phyloP scores from a whole-genome alignment of 805 yeast genomes.

The Starmerella lactis-condensi region DNA sequence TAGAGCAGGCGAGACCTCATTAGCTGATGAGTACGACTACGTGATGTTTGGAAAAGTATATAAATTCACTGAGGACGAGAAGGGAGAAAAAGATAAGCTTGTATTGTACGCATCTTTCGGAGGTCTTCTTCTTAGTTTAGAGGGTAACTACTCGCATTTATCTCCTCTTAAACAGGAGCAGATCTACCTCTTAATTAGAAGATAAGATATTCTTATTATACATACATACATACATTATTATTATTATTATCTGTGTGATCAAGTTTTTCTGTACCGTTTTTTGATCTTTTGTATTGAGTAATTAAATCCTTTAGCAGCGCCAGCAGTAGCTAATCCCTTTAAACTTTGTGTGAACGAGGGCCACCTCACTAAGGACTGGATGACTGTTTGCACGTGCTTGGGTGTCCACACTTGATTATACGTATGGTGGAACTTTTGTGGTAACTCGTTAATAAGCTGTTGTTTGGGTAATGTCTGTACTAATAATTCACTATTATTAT shows the following conservation, averaged over 20 bases:
- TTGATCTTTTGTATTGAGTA: slow-evolving; percentile 16
- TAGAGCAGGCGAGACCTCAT: slow-evolving; percentile 58
- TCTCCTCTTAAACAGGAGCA: slow-evolving; percentile 84
- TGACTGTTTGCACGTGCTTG: slow-evolving; percentile 23
- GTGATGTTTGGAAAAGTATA: slow-evolving; percentile 97
- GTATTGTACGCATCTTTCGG: slow-evolving; percentile 92
- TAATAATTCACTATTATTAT: not conserved
- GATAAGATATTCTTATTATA: slow-evolving; percentile 20
- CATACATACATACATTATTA: not conserved
- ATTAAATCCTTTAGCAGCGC: slow-evolving; percentile 22
- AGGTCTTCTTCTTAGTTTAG: slow-evolving; percentile 79
- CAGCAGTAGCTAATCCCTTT: slow-evolving; percentile 81
- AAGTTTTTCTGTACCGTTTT: slow-evolving; percentile 10
- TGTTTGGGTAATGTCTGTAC: slow-evolving; percentile 1
- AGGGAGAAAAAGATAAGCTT: slow-evolving; percentile 31
- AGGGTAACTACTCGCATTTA: slow-evolving; percentile 82
- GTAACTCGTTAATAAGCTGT: slow-evolving; percentile 30
- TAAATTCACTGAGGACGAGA: slow-evolving; percentile 61
- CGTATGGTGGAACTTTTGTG: slow-evolving; percentile 27
- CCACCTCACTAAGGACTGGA: slow-evolving; percentile 39
- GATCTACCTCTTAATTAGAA: slow-evolving; percentile 77
- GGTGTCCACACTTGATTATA: slow-evolving; percentile 5
- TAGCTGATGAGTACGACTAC: slow-evolving; percentile 93
- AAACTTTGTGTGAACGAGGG: slow-evolving; percentile 61
- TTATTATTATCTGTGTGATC: not conserved